A percentile compares a stretch with the other conserved stretches of the same genome.
These are phyloP conservation scores for Sinapis alba DNA, from an alignment of 441 rosid genomes.

Conservation along the genomic window DNA sequence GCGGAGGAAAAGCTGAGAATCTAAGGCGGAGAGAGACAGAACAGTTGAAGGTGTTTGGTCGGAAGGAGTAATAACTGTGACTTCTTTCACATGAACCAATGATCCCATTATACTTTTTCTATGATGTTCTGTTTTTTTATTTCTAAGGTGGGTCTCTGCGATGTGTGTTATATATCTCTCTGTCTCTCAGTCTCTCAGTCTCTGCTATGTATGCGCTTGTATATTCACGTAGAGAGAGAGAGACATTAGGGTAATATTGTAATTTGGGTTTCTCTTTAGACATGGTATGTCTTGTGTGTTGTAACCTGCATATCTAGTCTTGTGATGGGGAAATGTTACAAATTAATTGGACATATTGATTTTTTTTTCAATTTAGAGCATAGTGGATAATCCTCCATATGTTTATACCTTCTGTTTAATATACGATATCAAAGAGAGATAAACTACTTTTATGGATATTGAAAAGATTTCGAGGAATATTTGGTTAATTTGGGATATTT, in stretches of 20 bases:
- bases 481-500: background rate
- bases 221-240: constrained; percentile 17
- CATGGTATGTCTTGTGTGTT: constrained; percentile 31
- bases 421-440: background rate
- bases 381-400: background rate
- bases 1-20: constrained; percentile 87
- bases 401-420: background rate
- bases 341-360: background rate
- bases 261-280: background rate
- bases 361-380: background rate
- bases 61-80: constrained; percentile 51
- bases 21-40: constrained; percentile 75
- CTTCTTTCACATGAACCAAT: constrained; percentile 54
- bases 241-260: constrained; percentile 29
- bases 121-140: constrained; percentile 10
- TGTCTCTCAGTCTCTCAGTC: background rate
- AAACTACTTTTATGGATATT: background rate
- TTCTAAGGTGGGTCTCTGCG: constrained; percentile 33
- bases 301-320: constrained; percentile 29
- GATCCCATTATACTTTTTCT: constrained; percentile 1
- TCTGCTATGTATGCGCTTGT: constrained; percentile 11
- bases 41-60: constrained; percentile 60
- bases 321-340: background rate
- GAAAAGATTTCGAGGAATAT: constrained; percentile 1
- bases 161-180: constrained; percentile 15